Base-by-base conservation (phyloP, 495 filamentous ascomycete species). In the Penicillium waksmanii region DNA sequence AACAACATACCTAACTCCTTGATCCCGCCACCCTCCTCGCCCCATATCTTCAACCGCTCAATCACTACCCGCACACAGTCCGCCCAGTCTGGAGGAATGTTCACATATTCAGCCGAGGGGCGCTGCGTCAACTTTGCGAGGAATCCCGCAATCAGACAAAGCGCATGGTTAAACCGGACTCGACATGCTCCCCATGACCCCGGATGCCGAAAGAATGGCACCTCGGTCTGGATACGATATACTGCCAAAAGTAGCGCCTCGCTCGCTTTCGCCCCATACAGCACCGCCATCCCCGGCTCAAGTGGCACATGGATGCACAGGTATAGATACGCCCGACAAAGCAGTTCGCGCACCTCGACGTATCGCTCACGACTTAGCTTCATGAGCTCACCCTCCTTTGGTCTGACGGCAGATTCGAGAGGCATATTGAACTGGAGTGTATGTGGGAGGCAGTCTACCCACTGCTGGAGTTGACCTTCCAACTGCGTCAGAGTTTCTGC, bases 301-400 rank as follows among this genome's bases (percentile, higher is more conserved):
- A 71, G 57, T 13, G 57, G 57, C 23, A 59, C 57, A 52, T 71
- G 68, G 19, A 71, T 65, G 27, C 68, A 71, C 31, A 76, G 68
- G 51, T 76, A 75, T 21, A 76, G 65, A 54, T 75, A 72, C 13
- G 72, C 72, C 3, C 73, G 66, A 27, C 73, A 76, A 15, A 76
- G 66, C n/a, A 76, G 61, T 38, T 73, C 70, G 40, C 71, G 73
- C 42, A 74, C 73, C 56, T 76, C 73, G 23, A 76, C 69, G 42
- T 73, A 76, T 50, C 73, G 65, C 36, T 76, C 71, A 34, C 72
- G 70, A 23, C 66, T 65, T 54, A 72, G 68, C 52, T 76, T 74
- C 51, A 73, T 63, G 23, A 73, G 63, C 59, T 76, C 73, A 15
- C 64, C 62, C 27, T 73, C 68, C 23, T 69, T 56, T 0, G 64